Evolutionary conservation across 2,329 filamentous ascomycete species (phyloP).

Genomic region (Macrophomina tecta): DNA sequence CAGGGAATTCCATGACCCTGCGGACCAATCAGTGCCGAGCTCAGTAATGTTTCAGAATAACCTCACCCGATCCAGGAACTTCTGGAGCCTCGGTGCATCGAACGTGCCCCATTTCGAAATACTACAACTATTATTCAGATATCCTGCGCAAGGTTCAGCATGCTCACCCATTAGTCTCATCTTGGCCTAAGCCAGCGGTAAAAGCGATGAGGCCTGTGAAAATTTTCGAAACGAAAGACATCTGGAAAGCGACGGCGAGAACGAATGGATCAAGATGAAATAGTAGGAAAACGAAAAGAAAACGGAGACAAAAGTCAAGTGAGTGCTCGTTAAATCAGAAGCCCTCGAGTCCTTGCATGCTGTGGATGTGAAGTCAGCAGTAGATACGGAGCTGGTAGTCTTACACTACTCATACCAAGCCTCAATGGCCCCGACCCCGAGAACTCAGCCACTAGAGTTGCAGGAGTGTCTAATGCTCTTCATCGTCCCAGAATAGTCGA

Average conservation of each 20-base stretch:
- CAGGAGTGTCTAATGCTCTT: too few relatives aligned
- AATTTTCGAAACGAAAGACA: constrained; percentile 2
- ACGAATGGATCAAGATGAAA: neutral
- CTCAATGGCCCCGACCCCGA: too few relatives aligned
- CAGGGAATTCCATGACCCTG: neutral
- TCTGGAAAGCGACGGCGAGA: neutral
- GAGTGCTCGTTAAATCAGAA: too few relatives aligned
- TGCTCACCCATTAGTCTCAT: constrained; percentile 5
- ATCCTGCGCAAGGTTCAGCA: neutral
- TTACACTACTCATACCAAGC: too few relatives aligned
- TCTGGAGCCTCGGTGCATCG: neutral
- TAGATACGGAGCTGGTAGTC: too few relatives aligned
- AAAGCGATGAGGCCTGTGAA: neutral
- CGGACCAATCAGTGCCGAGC: neutral
- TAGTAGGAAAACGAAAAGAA: neutral
- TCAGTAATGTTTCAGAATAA: neutral
- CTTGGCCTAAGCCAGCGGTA: neutral
- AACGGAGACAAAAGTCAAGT: neutral
- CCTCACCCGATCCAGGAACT: neutral
- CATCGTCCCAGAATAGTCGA: too few relatives aligned
- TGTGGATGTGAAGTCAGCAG: neutral
- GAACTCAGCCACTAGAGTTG: too few relatives aligned
- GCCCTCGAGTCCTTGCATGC: neutral
- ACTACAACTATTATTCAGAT: neutral
- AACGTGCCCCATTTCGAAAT: neutral